Base-by-base conservation (phyloP, 2,329 filamentous ascomycete genomes). In the Diplocarpon rosae region DNA sequence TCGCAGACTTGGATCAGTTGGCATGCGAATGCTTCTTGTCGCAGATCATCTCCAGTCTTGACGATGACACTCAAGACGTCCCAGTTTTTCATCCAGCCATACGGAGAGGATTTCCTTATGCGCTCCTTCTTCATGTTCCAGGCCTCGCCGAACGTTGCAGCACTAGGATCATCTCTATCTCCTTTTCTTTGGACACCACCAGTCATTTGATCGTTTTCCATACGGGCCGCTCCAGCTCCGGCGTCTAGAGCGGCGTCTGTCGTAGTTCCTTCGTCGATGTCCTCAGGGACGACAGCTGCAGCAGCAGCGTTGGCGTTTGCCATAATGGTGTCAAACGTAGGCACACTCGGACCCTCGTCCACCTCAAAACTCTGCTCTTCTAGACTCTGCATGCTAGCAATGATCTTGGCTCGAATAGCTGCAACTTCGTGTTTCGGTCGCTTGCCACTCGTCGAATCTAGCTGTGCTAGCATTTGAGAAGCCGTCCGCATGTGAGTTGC, bases 11-110 rank as follows among this genome's bases (percentile, higher is more conserved):
- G 72, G 53, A 92, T 92, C 36, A 92, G 73, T 65, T 92, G 85
- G 61, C 85, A 90, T 6, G 85, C 85, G 63, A 92, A 92, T 0
- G 85, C 85, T 64, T 92, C 85, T 66, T 92, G 85, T 40, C 85
- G 74, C 49, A 92, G 67, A 64, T 92, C 85, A 2, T 83, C 83
- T 2, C 85, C 85, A 10, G 85, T 92, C 68, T 92, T 92, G 56
- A 92, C 82, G 59, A 92, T 92, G 48, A 92, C 85, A 59, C 83
- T 89, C 50, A 92, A 72, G 17, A 92, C 71, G 58, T 92, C 85
- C 85, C 85, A 92, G 59, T 88, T 90, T 66, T 85, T 85, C 80
- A 88, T 86, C 78, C 83, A 87, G 9, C 85, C 85, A 59, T 89
- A 92, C 0, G 85, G 85, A 0, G 85, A 90, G 1, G 84, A 84